Base-by-base conservation (phyloP, 306 rosid genomes). In the Abrus precatorius region DNA sequence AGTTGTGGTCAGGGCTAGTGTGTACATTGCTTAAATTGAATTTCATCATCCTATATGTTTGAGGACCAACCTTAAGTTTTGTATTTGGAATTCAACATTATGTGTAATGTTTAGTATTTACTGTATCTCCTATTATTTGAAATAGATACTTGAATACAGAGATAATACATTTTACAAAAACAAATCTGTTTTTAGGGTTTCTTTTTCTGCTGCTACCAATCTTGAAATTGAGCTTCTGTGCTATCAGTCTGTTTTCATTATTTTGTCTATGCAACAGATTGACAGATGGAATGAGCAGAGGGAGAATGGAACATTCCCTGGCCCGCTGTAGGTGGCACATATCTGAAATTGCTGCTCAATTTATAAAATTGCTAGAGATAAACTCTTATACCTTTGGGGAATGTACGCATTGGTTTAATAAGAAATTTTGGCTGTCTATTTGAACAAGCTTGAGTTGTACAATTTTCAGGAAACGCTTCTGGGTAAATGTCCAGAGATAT, bases 221-320 rank as follows among this genome's bases (percentile, higher is more conserved):
- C 2, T 76, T 75, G 44, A 38, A 10, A 20, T 54, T 73, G 45
- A 1, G 11, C 20, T 9, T 12, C 0, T 72, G 3, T 38, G 48
- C 84, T 69, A 67, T 72, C 75, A 3, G 1, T 67, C 59, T 12
- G 9, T 40, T 77, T 59, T 67, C 34, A 41, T 62, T 6, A n/a
- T 13, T 74, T 56, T 72, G 30, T 67, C 75, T 53, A 34, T 75
- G 66, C 72, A 62, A 60, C 94, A 96, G 99, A 55, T 96, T 59
- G 99, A 96, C 50, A 87, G 90, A 78, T 93, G 99, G 99, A 96
- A 96, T 47, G 99, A 96, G 84, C 99, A 93, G 82, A 92, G 98
- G 84, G 99, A 93, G 89, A 93, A 88, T 1, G 98, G 99, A 89
- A 86, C 97, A 70, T 96, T 93, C 83, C 99, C 99, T 9, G 98